Percentiles rank a stretch among this genome's conserved stretches.
These are phyloP conservation scores for Collybia nuda DNA, from an alignment of 768 basidiomycete species.

Conservation along the genomic window DNA sequence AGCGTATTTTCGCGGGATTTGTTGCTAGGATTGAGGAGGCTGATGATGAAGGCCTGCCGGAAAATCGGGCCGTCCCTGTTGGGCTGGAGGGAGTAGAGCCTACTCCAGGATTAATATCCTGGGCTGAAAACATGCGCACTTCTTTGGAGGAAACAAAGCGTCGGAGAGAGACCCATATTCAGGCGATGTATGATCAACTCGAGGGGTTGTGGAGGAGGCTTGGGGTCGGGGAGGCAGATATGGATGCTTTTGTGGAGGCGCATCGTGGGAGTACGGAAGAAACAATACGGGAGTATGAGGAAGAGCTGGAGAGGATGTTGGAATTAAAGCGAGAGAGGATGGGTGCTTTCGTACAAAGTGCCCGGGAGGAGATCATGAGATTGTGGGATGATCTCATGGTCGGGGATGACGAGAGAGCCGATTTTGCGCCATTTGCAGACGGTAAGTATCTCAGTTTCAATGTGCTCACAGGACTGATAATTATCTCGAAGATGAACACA, in stretches of 20 bases:
- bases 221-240: slow-evolving; percentile 74
- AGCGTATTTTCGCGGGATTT: slow-evolving; percentile 61
- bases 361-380: slow-evolving; percentile 74
- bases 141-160: slow-evolving; percentile 74
- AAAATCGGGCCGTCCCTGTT: slow-evolving; percentile 34
- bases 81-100: slow-evolving; percentile 82
- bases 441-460: slow-evolving; percentile 43
- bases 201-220: slow-evolving; percentile 89
- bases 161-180: slow-evolving; percentile 79
- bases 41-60: slow-evolving; percentile 45
- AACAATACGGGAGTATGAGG: slow-evolving; percentile 80
- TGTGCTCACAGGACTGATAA: slow-evolving; percentile 7
- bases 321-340: slow-evolving; percentile 87
- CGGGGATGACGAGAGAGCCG: slow-evolving; percentile 76
- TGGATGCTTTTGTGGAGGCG: slow-evolving; percentile 91
- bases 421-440: slow-evolving; percentile 82
- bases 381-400: slow-evolving; percentile 89
- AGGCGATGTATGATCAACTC: slow-evolving; percentile 91
- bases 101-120: slow-evolving; percentile 67
- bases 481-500: slow-evolving; percentile 66
- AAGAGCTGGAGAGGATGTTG: slow-evolving; percentile 88
- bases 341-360: slow-evolving; percentile 79
- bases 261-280: slow-evolving; percentile 81
- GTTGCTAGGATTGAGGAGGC: slow-evolving; percentile 61
- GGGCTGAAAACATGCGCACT: slow-evolving; percentile 58